Base-by-base conservation (phyloP, 257 asterid genomes). In the Nicotiana benthamiana region DNA sequence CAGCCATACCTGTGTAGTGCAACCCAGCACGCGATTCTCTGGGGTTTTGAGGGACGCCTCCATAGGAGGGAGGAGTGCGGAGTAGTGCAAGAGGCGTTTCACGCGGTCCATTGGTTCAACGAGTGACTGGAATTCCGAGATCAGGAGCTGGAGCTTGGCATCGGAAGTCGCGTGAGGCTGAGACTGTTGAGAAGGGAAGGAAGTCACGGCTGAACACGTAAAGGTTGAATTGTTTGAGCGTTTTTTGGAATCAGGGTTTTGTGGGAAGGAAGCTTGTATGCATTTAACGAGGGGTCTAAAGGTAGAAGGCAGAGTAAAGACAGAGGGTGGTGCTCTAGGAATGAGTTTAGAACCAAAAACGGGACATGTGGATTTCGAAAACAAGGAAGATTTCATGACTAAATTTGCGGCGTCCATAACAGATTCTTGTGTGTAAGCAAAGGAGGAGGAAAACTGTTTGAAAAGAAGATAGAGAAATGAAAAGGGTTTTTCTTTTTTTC, bases 1-100 rank as follows among this genome's bases (percentile, higher is more conserved):
- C 56, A 96, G 78, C 99, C 99, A 96, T 16, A 96, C 97, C 92
- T 88, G 96, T 27, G 98, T 92, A 3, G 98, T 91, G 80, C 98
- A 96, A 1, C 99, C 99, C 0, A 91, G 93, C 5, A 94, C 98
- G 3, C 98, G 94, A 65, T 86, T 90, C 9, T 89, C 92, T 0
- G 84, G 51, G 24, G 28, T 87, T 84, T 84, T 90, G 18, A 78
- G 54, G 0, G 96, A 88, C 17, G 85, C 90, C 0, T 78, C 88
- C 85, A 91, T 87, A 0, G 84, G 68, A n/a, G 92, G 88, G 22
- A 91, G 88, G 27, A 80, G 80, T 3, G 88, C 80, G 1, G 97
- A 91, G 81, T 92, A 91, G 74, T 89, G 89, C 72, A 94, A 13
- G 4, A 96, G 88, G 81, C 88, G 87, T 82, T 87, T 96, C 0